A percentile compares a stretch with the other conserved stretches of the same genome.
These are phyloP conservation scores for Sporisorium sorghi DNA, from an alignment of 1,284 basidiomycete species.

Conservation along the genomic window DNA sequence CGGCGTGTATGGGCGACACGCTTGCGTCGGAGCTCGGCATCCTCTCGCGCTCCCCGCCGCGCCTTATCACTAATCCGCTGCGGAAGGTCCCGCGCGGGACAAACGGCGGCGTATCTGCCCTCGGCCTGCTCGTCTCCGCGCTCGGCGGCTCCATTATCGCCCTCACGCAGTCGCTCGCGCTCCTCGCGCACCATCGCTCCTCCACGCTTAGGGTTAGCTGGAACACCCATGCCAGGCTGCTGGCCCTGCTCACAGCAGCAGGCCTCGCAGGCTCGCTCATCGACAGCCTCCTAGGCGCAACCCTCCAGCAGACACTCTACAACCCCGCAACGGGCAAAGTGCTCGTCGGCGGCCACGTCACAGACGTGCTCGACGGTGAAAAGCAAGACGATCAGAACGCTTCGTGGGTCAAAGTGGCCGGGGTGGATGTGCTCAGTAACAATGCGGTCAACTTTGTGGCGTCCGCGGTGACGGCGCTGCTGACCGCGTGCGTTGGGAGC, in stretches of 20 bases:
- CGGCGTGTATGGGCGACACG: constrained; percentile 63
- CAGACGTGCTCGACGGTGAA: constrained; percentile 10
- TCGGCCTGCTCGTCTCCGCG: constrained; percentile 80
- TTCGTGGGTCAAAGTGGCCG: too few relatives aligned
- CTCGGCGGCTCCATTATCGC: constrained; percentile 75
- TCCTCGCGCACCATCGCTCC: constrained; percentile 66
- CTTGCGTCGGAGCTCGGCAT: constrained; percentile 63
- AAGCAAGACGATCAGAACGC: constrained; percentile 57
- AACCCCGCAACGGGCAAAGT: constrained; percentile 73
- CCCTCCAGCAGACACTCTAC: constrained; percentile 84
- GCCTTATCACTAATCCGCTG: constrained; percentile 74
- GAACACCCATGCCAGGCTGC: constrained; percentile 74
- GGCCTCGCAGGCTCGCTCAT: constrained; percentile 74
- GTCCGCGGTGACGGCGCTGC: constrained; percentile 23
- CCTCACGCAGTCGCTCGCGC: constrained; percentile 72
- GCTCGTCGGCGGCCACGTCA: constrained; percentile 69
- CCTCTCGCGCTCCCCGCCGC: constrained; percentile 44
- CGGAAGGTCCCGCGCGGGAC: constrained; percentile 90
- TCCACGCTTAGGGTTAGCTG: neutral
- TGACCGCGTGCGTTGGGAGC: constrained; percentile 33
- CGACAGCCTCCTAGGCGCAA: constrained; percentile 79
- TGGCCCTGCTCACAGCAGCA: constrained; percentile 69
- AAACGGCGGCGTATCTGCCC: constrained; percentile 84
- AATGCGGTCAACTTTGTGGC: constrained; percentile 72
- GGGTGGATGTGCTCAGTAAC: constrained; percentile 80